Conservation (phyloP, 116 monocot genomes). For the Papilionanthe hybrid region DNA sequence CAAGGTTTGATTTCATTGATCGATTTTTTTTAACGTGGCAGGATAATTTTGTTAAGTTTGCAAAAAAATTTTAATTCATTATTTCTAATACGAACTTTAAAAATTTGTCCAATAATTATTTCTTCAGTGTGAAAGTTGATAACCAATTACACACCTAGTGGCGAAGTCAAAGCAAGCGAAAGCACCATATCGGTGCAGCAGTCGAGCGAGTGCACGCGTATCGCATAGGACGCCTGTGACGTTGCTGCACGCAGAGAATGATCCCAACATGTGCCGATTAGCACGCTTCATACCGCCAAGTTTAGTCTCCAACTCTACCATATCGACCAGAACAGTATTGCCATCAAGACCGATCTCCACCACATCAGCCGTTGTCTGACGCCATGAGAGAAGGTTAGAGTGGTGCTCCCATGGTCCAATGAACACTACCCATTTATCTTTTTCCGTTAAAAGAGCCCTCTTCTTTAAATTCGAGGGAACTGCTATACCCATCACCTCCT, state of each 20-base stretch:
- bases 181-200: slow-evolving; percentile 42
- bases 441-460: not conserved
- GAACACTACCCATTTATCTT: slow-evolving; percentile 32
- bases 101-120: not conserved
- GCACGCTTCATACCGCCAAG: slow-evolving; percentile 17
- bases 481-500: slow-evolving; percentile 45
- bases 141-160: slow-evolving; percentile 18
- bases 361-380: slow-evolving; percentile 34
- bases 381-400: slow-evolving; percentile 36
- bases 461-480: slow-evolving; percentile 21
- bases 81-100: too few relatives aligned
- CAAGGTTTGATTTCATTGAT: too few relatives aligned
- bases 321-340: slow-evolving; percentile 21
- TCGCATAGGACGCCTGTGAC: slow-evolving; percentile 44
- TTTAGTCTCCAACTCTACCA: slow-evolving; percentile 15
- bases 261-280: slow-evolving; percentile 39
- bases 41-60: too few relatives aligned
- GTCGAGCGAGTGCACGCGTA: slow-evolving; percentile 31
- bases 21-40: too few relatives aligned
- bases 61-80: too few relatives aligned
- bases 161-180: slow-evolving; percentile 66
- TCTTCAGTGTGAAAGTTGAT: not conserved
- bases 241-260: slow-evolving; percentile 62
- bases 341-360: slow-evolving; percentile 41
- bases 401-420: slow-evolving; percentile 32